A percentile compares a stretch with the other conserved stretches of the same genome.
Evolutionary conservation across 2,329 filamentous ascomycete genomes (phyloP).

Genomic region (Graphium sp.): DNA sequence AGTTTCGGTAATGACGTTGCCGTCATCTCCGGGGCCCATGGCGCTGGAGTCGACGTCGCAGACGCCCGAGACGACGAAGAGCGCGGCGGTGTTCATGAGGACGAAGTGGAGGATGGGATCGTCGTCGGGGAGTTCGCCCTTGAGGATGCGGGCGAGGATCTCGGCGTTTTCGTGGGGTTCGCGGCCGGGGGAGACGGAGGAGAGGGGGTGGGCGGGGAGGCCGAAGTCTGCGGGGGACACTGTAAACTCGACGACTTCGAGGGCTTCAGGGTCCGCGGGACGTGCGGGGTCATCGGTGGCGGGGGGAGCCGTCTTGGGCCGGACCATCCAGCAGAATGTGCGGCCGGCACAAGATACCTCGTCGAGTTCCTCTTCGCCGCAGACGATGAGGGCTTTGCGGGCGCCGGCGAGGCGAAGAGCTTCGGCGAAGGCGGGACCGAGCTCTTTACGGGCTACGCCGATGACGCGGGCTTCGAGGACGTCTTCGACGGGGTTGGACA

Average conservation of each 20-base stretch:
- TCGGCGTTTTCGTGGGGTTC: slow-evolving; percentile 74
- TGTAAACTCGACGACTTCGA: slow-evolving; percentile 58
- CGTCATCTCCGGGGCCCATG: slow-evolving; percentile 69
- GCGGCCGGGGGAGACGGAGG: slow-evolving; percentile 68
- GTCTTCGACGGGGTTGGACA: slow-evolving; percentile 79
- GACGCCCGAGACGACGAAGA: slow-evolving; percentile 72
- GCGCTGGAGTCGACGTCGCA: slow-evolving; percentile 69
- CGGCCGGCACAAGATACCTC: slow-evolving; percentile 84
- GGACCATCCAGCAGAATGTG: slow-evolving; percentile 76
- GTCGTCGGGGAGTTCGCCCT: slow-evolving; percentile 53
- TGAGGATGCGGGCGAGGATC: slow-evolving; percentile 64
- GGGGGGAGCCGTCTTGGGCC: slow-evolving; percentile 23
- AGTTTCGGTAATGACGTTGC: slow-evolving; percentile 61
- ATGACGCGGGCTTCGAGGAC: slow-evolving; percentile 77
- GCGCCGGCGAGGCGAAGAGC: slow-evolving; percentile 62
- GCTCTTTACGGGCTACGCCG: slow-evolving; percentile 76
- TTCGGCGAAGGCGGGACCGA: slow-evolving; percentile 80
- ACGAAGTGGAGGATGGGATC: slow-evolving; percentile 88
- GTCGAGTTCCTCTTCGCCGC: slow-evolving; percentile 86
- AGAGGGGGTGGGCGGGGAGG: slow-evolving; percentile 54
- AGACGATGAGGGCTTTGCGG: slow-evolving; percentile 77
- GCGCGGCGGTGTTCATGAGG: slow-evolving; percentile 77
- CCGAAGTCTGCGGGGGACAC: slow-evolving; percentile 80
- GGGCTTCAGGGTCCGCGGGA: slow-evolving; percentile 17
- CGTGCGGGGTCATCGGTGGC: too few relatives aligned